Evolutionary conservation across 2,329 filamentous ascomycete species (phyloP).

Genomic region (Cladosporium austrohemisphaericum): DNA sequence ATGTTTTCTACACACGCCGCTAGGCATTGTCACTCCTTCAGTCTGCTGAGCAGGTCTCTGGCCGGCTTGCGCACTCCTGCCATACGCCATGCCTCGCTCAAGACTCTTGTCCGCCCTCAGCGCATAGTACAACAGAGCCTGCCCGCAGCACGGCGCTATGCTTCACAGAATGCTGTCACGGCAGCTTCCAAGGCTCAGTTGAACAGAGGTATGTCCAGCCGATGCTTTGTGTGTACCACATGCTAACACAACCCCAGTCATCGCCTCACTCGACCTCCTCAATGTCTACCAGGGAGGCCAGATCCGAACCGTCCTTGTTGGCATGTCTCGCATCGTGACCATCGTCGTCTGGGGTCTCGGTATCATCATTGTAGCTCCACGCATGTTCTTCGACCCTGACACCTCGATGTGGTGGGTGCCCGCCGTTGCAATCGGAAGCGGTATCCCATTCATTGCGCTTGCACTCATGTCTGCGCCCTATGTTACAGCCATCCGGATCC

Average conservation of each 20-base stretch:
- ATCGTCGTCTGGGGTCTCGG: constrained; percentile 67
- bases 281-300: constrained; percentile 70
- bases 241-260: constrained; percentile 43
- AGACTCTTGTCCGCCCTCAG: constrained; percentile 8
- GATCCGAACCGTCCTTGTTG: constrained; percentile 62
- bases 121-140: not conserved
- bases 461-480: constrained; percentile 65
- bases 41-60: constrained; percentile 1
- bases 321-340: constrained; percentile 66
- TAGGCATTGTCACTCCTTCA: constrained; percentile 11
- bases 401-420: constrained; percentile 42
- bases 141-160: constrained; percentile 1
- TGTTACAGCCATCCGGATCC: constrained; percentile 68
- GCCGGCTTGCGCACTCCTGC: constrained; percentile 5
- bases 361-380: constrained; percentile 59
- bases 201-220: constrained; percentile 7
- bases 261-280: constrained; percentile 52
- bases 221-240: not conserved
- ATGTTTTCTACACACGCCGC: constrained; percentile 15
- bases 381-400: constrained; percentile 46
- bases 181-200: constrained; percentile 8
- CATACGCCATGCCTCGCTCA: not conserved
- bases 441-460: constrained; percentile 63
- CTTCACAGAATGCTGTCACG: not conserved
- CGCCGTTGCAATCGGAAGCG: constrained; percentile 50